These are phyloP conservation scores for Aspergillus intermedius DNA, from an alignment of 2,329 filamentous ascomycete genomes.

Conservation along the genomic window DNA sequence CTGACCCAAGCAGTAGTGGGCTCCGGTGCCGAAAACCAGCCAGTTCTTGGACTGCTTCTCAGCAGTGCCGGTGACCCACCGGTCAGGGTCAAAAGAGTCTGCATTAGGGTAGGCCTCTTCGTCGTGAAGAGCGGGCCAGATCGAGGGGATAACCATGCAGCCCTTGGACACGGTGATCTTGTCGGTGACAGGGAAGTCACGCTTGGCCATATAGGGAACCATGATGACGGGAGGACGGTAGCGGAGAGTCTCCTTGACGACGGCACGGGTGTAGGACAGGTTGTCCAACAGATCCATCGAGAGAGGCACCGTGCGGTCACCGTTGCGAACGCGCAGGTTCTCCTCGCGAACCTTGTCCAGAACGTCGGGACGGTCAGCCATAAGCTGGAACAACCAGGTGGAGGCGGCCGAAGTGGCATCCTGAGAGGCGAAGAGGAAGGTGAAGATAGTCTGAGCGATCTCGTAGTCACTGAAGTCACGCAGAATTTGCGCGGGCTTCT, in stretches of 20 bases:
- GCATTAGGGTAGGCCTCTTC: slow-evolving; percentile 87
- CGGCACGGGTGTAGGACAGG: slow-evolving; percentile 82
- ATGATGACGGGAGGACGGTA: slow-evolving; percentile 96
- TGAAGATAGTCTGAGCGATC: slow-evolving; percentile 89
- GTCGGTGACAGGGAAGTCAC: slow-evolving; percentile 82
- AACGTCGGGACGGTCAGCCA: slow-evolving; percentile 88
- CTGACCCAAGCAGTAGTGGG: slow-evolving; percentile 95
- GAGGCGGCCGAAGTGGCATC: slow-evolving; percentile 90
- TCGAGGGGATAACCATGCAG: slow-evolving; percentile 89
- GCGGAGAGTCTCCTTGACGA: slow-evolving; percentile 83
- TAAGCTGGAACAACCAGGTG: slow-evolving; percentile 92
- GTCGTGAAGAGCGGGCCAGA: slow-evolving; percentile 85
- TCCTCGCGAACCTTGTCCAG: slow-evolving; percentile 87
- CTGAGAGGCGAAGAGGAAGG: slow-evolving; percentile 94
- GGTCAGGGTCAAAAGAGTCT: slow-evolving; percentile 80
- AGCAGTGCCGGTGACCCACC: slow-evolving; percentile 84
- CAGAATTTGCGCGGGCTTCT: slow-evolving; percentile 77
- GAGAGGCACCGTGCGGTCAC: slow-evolving; percentile 63
- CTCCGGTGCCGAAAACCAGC: slow-evolving; percentile 89
- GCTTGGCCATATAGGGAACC: slow-evolving; percentile 93
- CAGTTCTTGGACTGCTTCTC: slow-evolving; percentile 93
- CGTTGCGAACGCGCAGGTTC: slow-evolving; percentile 69
- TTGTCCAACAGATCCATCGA: slow-evolving; percentile 82
- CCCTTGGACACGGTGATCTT: slow-evolving; percentile 90
- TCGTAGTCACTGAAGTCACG: slow-evolving; percentile 86